These are phyloP conservation scores for Paraurostyla sp. DNA, from an alignment of 73 alveolate genomes.

Conservation along the genomic window DNA sequence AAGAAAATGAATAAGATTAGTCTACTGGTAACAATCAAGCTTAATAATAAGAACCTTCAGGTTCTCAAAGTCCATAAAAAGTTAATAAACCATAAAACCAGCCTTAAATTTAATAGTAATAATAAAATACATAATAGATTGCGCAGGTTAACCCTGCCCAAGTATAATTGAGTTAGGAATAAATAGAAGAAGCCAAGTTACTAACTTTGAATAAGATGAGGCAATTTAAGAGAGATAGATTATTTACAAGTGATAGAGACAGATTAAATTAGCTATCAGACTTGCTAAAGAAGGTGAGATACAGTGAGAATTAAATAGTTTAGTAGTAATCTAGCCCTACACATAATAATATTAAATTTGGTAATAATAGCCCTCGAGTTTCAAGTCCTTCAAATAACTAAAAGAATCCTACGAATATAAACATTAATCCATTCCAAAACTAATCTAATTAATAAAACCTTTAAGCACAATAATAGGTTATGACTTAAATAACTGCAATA, in stretches of 20 bases:
- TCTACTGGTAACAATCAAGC: background rate
- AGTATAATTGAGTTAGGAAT: slow-evolving; percentile 4
- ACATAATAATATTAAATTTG: too few species aligned
- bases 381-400: background rate
- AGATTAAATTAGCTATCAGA: background rate
- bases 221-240: slow-evolving; percentile 55
- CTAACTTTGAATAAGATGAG: slow-evolving; percentile 30
- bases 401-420: background rate
- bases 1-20: background rate
- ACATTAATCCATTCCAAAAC: background rate
- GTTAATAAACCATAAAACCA: background rate
- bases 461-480: background rate
- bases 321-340: background rate
- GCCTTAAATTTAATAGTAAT: background rate
- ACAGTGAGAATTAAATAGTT: background rate
- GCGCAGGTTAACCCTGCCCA: background rate
- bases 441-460: background rate
- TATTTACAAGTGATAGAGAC: slow-evolving; percentile 11
- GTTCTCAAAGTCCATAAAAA: slow-evolving; percentile 2
- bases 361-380: background rate
- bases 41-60: background rate
- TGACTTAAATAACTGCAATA: slow-evolving; percentile 46
- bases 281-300: slow-evolving; percentile 46
- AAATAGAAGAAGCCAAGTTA: slow-evolving; percentile 51
- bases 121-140: background rate